Conservation (phyloP, 805 yeast species). For the Schizosaccharomyces japonicus region DNA sequence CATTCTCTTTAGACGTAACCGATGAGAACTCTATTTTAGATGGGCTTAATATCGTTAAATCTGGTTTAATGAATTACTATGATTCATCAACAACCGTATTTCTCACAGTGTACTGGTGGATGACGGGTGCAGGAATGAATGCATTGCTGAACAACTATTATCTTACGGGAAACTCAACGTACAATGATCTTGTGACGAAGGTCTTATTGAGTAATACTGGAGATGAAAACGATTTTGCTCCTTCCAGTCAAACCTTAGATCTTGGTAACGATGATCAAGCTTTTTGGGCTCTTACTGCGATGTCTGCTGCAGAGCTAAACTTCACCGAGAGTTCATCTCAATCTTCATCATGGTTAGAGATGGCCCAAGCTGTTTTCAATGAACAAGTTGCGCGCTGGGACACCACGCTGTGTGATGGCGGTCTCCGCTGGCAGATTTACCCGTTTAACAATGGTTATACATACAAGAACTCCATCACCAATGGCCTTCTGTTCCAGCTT, state of each 20-base stretch:
- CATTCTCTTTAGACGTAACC: too few species aligned
- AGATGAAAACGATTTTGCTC: slow-evolving; percentile 41
- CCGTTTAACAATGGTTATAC: slow-evolving; percentile 71
- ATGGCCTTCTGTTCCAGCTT: slow-evolving; percentile 55
- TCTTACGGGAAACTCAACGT: slow-evolving; percentile 39
- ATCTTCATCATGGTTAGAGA: slow-evolving; percentile 47
- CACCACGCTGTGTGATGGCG: slow-evolving; percentile 36
- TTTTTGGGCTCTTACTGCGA: slow-evolving; percentile 71
- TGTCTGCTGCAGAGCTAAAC: slow-evolving; percentile 67
- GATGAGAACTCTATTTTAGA: background rate
- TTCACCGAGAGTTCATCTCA: slow-evolving; percentile 42
- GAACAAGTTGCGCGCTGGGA: slow-evolving; percentile 74
- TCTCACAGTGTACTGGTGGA: slow-evolving; percentile 1
- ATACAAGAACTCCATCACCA: slow-evolving; percentile 71
- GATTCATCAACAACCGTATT: background rate
- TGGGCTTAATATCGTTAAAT: background rate
- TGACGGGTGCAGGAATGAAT: slow-evolving; percentile 1
- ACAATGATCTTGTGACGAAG: slow-evolving; percentile 29
- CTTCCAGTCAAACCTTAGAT: slow-evolving; percentile 55
- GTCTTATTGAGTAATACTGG: slow-evolving; percentile 50
- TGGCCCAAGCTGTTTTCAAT: slow-evolving; percentile 69
- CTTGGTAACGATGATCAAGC: slow-evolving; percentile 91
- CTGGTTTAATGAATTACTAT: background rate
- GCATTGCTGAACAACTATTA: background rate
- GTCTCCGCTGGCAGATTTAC: slow-evolving; percentile 80